A percentile compares a stretch with the other conserved stretches of the same genome.
Evolutionary conservation across 1,284 basidiomycete genomes (phyloP).

Genomic region (Tranzscheliella williamsii): DNA sequence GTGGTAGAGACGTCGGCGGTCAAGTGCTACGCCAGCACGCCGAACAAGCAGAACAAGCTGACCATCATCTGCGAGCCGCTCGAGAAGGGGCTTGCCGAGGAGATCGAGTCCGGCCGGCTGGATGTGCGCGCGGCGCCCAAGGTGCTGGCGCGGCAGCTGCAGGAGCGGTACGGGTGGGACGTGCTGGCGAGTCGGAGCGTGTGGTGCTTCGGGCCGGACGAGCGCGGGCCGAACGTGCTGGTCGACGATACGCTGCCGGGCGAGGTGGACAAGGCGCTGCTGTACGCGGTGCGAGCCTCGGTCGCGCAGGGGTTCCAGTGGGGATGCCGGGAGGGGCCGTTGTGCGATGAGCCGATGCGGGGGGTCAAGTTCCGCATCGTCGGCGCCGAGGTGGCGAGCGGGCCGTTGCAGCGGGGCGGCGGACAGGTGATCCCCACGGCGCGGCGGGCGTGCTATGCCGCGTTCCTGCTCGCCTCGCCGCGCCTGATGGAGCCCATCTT

Average conservation of each 20-base stretch:
- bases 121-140: constrained; percentile 50
- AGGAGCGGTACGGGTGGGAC: constrained; percentile 91
- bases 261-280: constrained; percentile 90
- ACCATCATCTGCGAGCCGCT: constrained; percentile 59
- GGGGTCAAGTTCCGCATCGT: constrained; percentile 97
- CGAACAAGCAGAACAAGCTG: constrained; percentile 79
- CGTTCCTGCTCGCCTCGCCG: constrained; percentile 77
- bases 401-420: constrained; percentile 95
- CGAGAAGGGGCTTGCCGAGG: constrained; percentile 58
- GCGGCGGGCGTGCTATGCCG: constrained; percentile 97
- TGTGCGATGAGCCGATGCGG: constrained; percentile 98
- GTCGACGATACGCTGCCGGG: constrained; percentile 95
- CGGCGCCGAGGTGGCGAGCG: constrained; percentile 85
- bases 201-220: constrained; percentile 99
- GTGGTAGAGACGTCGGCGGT: constrained; percentile 96
- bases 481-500: constrained; percentile 86
- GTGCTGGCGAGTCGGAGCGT: constrained; percentile 93
- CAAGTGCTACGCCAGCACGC: constrained; percentile 98
- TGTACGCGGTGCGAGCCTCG: constrained; percentile 86
- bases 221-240: constrained; percentile 82
- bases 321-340: constrained; percentile 93
- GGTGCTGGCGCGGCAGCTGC: constrained; percentile 48
- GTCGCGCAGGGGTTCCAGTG: constrained; percentile 99
- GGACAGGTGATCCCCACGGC: constrained; percentile 98
- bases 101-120: constrained; percentile 51